Conservation (phyloP, 345 rosid genomes). For the Noccaea bulbosa region DNA sequence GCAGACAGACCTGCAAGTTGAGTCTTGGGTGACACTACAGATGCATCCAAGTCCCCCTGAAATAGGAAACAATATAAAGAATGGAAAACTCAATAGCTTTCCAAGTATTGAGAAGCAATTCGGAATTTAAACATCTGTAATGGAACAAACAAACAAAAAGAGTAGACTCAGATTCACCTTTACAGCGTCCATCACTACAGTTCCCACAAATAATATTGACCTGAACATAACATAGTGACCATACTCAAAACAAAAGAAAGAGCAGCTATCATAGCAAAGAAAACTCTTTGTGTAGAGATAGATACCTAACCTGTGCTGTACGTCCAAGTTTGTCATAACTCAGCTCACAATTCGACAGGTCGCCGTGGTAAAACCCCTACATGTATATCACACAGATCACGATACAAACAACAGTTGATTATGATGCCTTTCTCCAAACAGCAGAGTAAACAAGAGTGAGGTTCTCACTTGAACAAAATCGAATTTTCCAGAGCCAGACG, state of each 20-base stretch:
- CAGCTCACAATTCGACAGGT: constrained; percentile 69
- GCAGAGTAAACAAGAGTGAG: constrained; percentile 28
- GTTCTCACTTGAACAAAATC: constrained; percentile 75
- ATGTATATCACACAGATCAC: constrained; percentile 26
- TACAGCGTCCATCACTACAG: constrained; percentile 77
- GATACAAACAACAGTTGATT: not conserved
- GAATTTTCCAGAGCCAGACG: constrained; percentile 59
- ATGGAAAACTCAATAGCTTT: constrained; percentile 2
- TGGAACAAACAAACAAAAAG: not conserved
- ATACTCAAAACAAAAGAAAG: constrained; percentile 2
- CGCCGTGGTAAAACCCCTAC: constrained; percentile 83
- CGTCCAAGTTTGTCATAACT: constrained; percentile 92
- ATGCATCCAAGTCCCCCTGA: constrained; percentile 88
- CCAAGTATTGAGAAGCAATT: not conserved
- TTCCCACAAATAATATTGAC: constrained; percentile 82
- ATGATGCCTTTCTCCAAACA: constrained; percentile 12
- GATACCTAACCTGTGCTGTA: constrained; percentile 73
- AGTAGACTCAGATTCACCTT: constrained; percentile 55
- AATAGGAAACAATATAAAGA: constrained; percentile 10
- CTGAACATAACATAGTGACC: constrained; percentile 46
- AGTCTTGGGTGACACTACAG: constrained; percentile 76
- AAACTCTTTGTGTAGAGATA: constrained; percentile 7
- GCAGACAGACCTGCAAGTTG: constrained; percentile 77
- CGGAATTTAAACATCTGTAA: not conserved
- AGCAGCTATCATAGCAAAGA: not conserved